phyloP scores from a whole-genome alignment of 2,329 filamentous ascomycete species.

The Neofusicoccum laricinum region DNA sequence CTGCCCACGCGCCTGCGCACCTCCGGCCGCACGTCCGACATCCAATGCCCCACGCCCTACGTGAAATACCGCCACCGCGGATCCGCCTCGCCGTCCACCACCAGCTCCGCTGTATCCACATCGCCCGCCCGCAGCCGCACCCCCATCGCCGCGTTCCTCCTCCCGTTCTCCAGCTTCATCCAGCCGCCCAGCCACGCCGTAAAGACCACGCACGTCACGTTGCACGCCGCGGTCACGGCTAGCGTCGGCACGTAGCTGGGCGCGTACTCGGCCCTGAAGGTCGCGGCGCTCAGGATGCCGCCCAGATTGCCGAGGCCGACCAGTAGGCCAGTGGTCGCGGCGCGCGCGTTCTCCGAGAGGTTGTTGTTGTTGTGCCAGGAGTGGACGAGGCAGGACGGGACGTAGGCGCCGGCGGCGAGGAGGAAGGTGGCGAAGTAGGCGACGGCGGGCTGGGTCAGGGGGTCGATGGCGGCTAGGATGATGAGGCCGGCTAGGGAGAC shows the following conservation, averaged over 20 bases:
- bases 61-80: constrained; percentile 14
- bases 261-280: constrained; percentile 3
- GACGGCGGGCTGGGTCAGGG: not conserved
- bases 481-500: constrained; percentile 6
- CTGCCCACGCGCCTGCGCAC: no score
- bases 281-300: not conserved
- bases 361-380: constrained; percentile 16
- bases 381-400: constrained; percentile 10
- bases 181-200: not conserved
- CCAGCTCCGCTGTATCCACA: constrained; percentile 2
- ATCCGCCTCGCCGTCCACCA: constrained; percentile 17
- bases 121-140: not conserved
- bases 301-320: constrained; percentile 6
- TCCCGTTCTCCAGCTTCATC: constrained; percentile 12
- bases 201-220: not conserved
- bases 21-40: no score
- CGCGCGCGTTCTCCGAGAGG: constrained; percentile 4
- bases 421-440: constrained; percentile 12
- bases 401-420: constrained; percentile 1
- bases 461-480: not conserved
- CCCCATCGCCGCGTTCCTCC: constrained; percentile 10
- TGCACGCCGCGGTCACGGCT: not conserved
- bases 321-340: not conserved
- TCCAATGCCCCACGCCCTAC: no score
- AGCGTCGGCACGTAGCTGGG: constrained; percentile 9